Percentiles rank a stretch among this genome's conserved stretches.
Evolutionary conservation across 169 alveolate genomes (phyloP).

Genomic region (Plasmodium vinckei): DNA sequence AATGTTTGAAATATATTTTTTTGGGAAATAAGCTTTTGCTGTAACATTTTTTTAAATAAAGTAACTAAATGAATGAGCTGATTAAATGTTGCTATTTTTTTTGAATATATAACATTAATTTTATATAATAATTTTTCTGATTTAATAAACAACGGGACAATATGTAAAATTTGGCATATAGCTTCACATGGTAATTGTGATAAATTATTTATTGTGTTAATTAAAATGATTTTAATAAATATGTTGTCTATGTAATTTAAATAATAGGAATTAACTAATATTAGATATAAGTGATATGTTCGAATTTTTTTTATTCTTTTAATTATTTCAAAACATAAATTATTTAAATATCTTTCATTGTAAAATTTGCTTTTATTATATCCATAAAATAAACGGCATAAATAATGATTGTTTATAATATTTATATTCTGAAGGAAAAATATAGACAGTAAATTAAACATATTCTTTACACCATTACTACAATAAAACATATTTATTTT

Average conservation of each 20-base stretch:
- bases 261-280: constrained; percentile 50
- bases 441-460: constrained; percentile 46
- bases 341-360: constrained; percentile 64
- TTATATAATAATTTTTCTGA: constrained; percentile 53
- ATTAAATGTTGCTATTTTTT: constrained; percentile 70
- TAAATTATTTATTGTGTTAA: constrained; percentile 29
- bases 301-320: constrained; percentile 74
- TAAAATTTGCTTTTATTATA: constrained; percentile 67
- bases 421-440: constrained; percentile 72
- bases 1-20: constrained; percentile 55
- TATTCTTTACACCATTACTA: constrained; percentile 59
- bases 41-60: constrained; percentile 69
- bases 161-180: constrained; percentile 53
- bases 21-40: constrained; percentile 60
- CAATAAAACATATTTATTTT: constrained; percentile 27
- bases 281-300: constrained; percentile 68
- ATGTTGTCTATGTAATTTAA: constrained; percentile 34
- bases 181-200: constrained; percentile 77
- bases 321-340: constrained; percentile 72
- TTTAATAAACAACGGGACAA: constrained; percentile 41
- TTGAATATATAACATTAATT: constrained; percentile 65
- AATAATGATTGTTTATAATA: constrained; percentile 60
- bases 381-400: constrained; percentile 73
- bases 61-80: constrained; percentile 35
- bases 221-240: constrained; percentile 33